Percentiles rank a stretch among this genome's conserved stretches.
These are phyloP conservation scores for Clavariopsis aquatica DNA, from an alignment of 495 filamentous ascomycete genomes.

Conservation along the genomic window DNA sequence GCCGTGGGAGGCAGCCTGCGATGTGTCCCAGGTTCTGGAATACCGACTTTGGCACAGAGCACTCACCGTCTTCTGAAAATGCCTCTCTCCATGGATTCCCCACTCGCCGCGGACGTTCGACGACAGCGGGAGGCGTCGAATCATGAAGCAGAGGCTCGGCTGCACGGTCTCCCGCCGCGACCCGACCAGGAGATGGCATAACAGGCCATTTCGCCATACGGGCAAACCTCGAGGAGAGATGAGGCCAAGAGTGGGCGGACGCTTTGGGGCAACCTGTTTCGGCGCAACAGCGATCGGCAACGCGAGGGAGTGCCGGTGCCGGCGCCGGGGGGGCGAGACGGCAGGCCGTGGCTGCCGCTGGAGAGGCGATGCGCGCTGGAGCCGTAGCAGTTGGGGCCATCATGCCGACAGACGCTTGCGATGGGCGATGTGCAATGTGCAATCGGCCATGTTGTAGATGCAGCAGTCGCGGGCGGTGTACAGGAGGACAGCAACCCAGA, in stretches of 20 bases:
- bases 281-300: constrained; percentile 24
- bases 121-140: not conserved
- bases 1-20: not conserved
- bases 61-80: not conserved
- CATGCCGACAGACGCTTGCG: no score
- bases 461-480: no score
- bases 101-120: not conserved
- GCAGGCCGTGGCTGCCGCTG: not conserved
- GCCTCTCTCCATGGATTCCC: not conserved
- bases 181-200: constrained; percentile 24
- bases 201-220: constrained; percentile 1
- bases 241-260: constrained; percentile 14
- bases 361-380: no score
- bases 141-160: not conserved
- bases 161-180: not conserved
- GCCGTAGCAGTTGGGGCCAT: no score
- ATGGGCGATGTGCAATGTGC: no score
- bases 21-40: not conserved
- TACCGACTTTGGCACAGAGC: not conserved
- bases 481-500: no score
- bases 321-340: not conserved
- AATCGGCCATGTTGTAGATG: no score
- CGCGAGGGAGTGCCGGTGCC: not conserved
- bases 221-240: constrained; percentile 2
- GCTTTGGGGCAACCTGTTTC: constrained; percentile 27